A percentile compares a stretch with the other conserved stretches of the same genome.
Conservation (phyloP, 768 basidiomycete genomes). For the Kwoniella dejecticola region DNA sequence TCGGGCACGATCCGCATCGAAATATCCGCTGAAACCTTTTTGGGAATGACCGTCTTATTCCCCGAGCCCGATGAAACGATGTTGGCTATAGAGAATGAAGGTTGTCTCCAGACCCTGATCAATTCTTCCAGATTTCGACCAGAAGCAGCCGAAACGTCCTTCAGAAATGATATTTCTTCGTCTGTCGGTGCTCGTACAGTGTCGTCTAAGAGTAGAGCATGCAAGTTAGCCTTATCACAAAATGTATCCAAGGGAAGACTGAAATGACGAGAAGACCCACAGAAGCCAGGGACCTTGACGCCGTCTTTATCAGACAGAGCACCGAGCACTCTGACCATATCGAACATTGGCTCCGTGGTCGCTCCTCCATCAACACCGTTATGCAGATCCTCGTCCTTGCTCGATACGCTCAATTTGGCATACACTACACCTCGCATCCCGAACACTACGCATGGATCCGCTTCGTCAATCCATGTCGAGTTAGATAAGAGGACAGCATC, state of each 20-base stretch:
- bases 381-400: conserved; percentile 76
- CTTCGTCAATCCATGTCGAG: conserved; percentile 94
- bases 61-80: conserved; percentile 70
- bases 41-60: conserved; percentile 77
- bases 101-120: conserved; percentile 81
- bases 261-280: too few relatives aligned
- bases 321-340: conserved; percentile 82
- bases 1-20: conserved; percentile 94
- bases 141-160: conserved; percentile 69
- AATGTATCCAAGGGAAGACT: too few relatives aligned
- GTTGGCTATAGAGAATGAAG: conserved; percentile 84
- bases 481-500: conserved; percentile 82
- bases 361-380: conserved; percentile 93
- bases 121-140: conserved; percentile 69
- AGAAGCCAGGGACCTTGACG: conserved; percentile 78
- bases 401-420: conserved; percentile 76
- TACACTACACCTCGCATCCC: conserved; percentile 93
- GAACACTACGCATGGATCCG: conserved; percentile 89
- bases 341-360: conserved; percentile 83
- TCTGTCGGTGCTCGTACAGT: conserved; percentile 69
- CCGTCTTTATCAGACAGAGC: conserved; percentile 65
- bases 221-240: not conserved
- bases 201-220: conserved; percentile 60
- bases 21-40: conserved; percentile 76
- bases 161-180: conserved; percentile 70